Percentiles rank a stretch among this genome's conserved stretches.
Evolutionary conservation across 2,329 filamentous ascomycete genomes (phyloP).

Genomic region (Trichoderma koningiopsis): DNA sequence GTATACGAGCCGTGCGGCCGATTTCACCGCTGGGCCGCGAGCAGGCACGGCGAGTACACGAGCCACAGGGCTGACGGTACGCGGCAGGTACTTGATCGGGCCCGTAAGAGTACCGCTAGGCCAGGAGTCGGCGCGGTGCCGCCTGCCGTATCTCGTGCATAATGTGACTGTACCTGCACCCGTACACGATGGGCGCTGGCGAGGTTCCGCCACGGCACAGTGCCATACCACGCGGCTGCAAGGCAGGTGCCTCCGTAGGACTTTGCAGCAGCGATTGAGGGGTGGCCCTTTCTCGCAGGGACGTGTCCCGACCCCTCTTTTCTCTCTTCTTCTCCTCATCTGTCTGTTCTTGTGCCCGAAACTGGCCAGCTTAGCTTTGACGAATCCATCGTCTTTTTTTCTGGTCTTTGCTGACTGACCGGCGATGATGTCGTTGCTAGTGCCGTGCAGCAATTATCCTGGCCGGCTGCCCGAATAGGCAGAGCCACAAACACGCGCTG

Average conservation of each 20-base stretch:
- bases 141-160: background rate
- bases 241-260: background rate
- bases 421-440: constrained; percentile 2
- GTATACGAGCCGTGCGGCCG: no score
- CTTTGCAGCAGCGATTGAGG: background rate
- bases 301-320: constrained; percentile 17
- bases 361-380: constrained; percentile 1
- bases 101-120: background rate
- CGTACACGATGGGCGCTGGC: background rate
- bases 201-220: background rate
- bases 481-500: background rate
- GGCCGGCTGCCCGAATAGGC: constrained; percentile 18
- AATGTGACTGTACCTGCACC: background rate
- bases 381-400: background rate
- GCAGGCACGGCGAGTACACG: background rate
- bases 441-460: background rate
- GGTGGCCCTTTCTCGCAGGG: background rate
- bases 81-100: background rate
- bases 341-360: constrained; percentile 18
- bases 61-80: background rate
- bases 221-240: background rate
- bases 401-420: background rate
- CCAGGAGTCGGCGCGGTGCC: background rate
- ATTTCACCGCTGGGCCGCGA: background rate
- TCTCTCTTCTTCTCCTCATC: background rate